Conservation (phyloP, 371 early-diverging fungal genomes). For the Syncephalastrum contaminatum region DNA sequence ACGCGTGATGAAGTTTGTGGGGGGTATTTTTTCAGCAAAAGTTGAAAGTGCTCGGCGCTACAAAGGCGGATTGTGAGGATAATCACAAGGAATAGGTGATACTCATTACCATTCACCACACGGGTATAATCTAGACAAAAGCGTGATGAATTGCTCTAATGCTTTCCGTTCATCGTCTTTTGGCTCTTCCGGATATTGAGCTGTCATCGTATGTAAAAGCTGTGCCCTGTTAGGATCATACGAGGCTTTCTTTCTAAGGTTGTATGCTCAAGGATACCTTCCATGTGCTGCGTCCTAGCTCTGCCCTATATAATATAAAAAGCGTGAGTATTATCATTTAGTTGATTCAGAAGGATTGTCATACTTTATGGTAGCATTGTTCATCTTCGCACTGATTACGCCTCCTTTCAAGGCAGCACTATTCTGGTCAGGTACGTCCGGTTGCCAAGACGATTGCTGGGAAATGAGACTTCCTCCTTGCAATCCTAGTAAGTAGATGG, state of each 20-base stretch:
- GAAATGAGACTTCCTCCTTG: too few relatives aligned
- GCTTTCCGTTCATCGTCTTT: slow-evolving; percentile 79
- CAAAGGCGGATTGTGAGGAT: neutral
- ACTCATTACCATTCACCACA: slow-evolving; percentile 94
- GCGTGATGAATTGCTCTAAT: slow-evolving; percentile 74
- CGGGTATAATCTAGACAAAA: slow-evolving; percentile 93
- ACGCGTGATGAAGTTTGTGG: slow-evolving; percentile 77
- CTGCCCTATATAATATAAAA: slow-evolving; percentile 54
- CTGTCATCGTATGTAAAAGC: slow-evolving; percentile 96
- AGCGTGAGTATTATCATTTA: neutral
- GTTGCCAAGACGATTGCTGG: too few relatives aligned
- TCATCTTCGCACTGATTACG: slow-evolving; percentile 78
- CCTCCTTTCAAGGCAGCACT: slow-evolving; percentile 25
- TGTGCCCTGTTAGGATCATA: slow-evolving; percentile 13
- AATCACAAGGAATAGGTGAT: neutral
- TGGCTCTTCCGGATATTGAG: slow-evolving; percentile 90
- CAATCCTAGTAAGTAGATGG: too few relatives aligned
- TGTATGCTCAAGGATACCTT: slow-evolving; percentile 34
- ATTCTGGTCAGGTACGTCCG: too few relatives aligned
- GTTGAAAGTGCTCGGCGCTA: slow-evolving; percentile 87
- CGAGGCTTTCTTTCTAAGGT: neutral
- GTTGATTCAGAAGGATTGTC: slow-evolving; percentile 6
- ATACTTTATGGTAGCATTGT: slow-evolving; percentile 79
- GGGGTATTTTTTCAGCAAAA: slow-evolving; percentile 79
- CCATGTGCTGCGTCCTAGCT: slow-evolving; percentile 84